phyloP scores from a whole-genome alignment of 2,329 filamentous ascomycete species.

The Thelonectria blattea region DNA sequence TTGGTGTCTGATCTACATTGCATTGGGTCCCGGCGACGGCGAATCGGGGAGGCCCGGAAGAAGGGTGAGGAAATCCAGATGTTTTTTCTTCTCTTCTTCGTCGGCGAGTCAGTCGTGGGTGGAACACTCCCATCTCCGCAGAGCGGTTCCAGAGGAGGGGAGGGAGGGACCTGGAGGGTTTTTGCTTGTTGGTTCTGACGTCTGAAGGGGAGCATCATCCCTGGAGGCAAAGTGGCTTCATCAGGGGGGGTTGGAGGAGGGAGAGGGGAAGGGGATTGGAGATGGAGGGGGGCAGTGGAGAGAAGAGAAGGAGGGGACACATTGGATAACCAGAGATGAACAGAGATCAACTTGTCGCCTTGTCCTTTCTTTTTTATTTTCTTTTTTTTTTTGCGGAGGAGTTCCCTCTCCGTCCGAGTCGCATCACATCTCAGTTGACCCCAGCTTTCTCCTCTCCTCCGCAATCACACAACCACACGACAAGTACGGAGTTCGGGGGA shows the following conservation, averaged over 20 bases:
- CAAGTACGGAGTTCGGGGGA: not conserved
- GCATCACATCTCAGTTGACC: not conserved
- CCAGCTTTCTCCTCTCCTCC: not conserved
- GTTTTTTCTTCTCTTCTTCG: no score
- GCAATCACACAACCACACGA: not conserved
- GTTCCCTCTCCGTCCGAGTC: not conserved
- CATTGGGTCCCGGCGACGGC: not conserved
- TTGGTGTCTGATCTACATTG: not conserved
- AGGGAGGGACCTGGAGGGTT: no score
- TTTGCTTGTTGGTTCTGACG: not conserved
- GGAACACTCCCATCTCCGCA: not conserved
- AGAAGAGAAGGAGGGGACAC: no score
- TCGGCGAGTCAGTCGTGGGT: conserved; percentile 1
- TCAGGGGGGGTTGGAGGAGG: not conserved
- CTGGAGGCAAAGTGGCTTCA: not conserved
- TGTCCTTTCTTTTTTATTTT: no score
- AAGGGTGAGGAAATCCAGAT: no score
- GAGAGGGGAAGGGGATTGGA: no score
- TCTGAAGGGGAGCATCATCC: not conserved
- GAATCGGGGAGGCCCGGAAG: not conserved
- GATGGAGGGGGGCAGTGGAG: no score
- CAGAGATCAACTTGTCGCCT: no score
- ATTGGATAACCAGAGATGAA: no score
- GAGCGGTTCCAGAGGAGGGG: not conserved
- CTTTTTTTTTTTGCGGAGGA: not conserved